Conservation (phyloP, 768 basidiomycete species). For the Royoungia palumana region DNA sequence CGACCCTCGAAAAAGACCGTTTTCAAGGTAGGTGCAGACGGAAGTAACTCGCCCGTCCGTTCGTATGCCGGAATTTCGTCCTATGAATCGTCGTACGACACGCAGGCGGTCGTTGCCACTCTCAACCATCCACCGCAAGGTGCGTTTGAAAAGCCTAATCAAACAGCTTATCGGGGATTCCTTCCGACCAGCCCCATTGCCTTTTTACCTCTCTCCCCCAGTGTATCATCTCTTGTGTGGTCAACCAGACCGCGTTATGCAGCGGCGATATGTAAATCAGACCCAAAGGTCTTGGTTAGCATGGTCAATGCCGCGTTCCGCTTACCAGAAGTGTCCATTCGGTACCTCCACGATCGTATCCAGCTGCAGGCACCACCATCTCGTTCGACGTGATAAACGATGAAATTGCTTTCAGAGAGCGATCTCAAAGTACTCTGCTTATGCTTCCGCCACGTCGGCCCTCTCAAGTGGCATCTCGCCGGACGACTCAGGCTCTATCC, state of each 20-base stretch:
- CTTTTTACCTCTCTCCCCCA: constrained; percentile 83
- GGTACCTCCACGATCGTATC: constrained; percentile 61
- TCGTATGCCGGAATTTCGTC: too few species aligned
- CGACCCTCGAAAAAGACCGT: not conserved
- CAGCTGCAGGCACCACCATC: too few species aligned
- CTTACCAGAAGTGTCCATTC: constrained; percentile 69
- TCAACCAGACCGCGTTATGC: constrained; percentile 80
- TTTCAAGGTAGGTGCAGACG: too few species aligned
- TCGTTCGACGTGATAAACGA: too few species aligned
- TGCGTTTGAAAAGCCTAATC: constrained; percentile 61
- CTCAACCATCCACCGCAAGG: constrained; percentile 68
- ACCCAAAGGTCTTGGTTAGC: constrained; percentile 55
- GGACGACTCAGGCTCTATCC: constrained; percentile 60
- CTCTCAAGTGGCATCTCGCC: too few species aligned
- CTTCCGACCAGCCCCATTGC: constrained; percentile 94
- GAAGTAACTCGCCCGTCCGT: too few species aligned
- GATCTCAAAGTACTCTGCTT: too few species aligned
- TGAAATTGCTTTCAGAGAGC: too few species aligned
- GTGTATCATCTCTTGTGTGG: constrained; percentile 89
- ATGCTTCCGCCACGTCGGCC: too few species aligned
- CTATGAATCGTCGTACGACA: too few species aligned
- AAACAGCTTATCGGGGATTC: constrained; percentile 90
- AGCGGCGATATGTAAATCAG: constrained; percentile 61
- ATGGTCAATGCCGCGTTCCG: constrained; percentile 94
- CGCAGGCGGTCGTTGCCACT: too few species aligned